Conservation (phyloP, 2,329 filamentous ascomycete genomes). For the Akanthomyces lecanii region DNA sequence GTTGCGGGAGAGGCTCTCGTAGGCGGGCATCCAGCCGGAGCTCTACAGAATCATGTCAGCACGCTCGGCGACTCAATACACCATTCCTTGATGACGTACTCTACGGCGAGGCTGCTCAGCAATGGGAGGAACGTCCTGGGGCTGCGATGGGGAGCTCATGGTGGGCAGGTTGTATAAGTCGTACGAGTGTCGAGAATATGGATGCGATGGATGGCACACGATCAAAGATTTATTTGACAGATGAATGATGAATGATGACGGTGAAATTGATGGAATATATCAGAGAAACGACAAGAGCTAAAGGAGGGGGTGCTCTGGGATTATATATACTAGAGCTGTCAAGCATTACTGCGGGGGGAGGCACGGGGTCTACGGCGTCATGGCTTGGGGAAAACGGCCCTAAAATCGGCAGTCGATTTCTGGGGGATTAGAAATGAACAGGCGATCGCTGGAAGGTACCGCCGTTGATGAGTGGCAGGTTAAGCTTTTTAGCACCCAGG, state of each 20-base stretch:
- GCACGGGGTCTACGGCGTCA: constrained; percentile 13
- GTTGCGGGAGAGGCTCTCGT: constrained; percentile 51
- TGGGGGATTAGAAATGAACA: constrained; percentile 2
- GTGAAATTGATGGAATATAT: background rate
- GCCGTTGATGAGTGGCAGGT: background rate
- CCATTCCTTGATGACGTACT: background rate
- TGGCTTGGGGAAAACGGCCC: background rate
- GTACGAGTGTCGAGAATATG: background rate
- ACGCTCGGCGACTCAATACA: too few species aligned
- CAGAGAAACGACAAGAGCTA: background rate
- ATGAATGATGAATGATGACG: background rate
- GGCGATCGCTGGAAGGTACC: background rate
- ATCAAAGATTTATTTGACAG: background rate
- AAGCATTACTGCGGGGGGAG: background rate
- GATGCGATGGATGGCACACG: background rate
- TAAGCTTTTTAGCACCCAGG: background rate
- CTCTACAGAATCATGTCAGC: constrained; percentile 29
- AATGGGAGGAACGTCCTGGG: constrained; percentile 5
- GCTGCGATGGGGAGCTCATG: constrained; percentile 5
- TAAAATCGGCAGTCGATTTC: background rate
- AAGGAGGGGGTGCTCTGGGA: background rate
- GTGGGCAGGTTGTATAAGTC: background rate
- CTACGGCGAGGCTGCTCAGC: constrained; percentile 3
- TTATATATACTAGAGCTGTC: constrained; percentile 7
- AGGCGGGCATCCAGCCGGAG: constrained; percentile 44